phyloP scores from a whole-genome alignment of 176 grass and related monocot genomes.

The Carex cristatella region DNA sequence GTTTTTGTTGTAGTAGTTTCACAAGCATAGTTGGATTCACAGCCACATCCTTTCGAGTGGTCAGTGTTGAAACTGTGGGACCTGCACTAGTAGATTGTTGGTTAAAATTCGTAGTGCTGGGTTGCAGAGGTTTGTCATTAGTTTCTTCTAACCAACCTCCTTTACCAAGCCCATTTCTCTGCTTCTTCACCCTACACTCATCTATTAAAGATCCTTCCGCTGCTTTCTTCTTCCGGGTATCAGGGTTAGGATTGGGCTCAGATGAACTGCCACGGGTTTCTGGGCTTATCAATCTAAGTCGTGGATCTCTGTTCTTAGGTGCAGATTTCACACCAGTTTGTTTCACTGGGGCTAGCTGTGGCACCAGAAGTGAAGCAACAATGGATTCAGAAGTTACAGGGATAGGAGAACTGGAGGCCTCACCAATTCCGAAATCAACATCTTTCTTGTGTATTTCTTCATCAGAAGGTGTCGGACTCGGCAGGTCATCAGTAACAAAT shows the following conservation, averaged over 20 bases:
- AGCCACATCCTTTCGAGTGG: slow-evolving; percentile 67
- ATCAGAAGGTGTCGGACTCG: slow-evolving; percentile 89
- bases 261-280: slow-evolving; percentile 29
- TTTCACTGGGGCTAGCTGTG: slow-evolving; percentile 25
- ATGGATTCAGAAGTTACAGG: slow-evolving; percentile 22
- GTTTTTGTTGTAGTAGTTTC: slow-evolving; percentile 75
- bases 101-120: slow-evolving; percentile 30
- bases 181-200: slow-evolving; percentile 50
- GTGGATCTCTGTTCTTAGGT: slow-evolving; percentile 75
- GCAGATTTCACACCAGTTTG: slow-evolving; percentile 31
- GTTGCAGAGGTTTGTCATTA: slow-evolving; percentile 24
- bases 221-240: slow-evolving; percentile 43
- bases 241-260: slow-evolving; percentile 34
- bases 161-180: slow-evolving; percentile 37
- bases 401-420: slow-evolving; percentile 58
- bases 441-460: slow-evolving; percentile 37
- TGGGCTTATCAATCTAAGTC: slow-evolving; percentile 62
- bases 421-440: slow-evolving; percentile 35
- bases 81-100: slow-evolving; percentile 27
- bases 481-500: slow-evolving; percentile 60
- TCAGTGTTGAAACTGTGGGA: slow-evolving; percentile 45
- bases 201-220: slow-evolving; percentile 33
- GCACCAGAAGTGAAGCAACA: slow-evolving; percentile 29
- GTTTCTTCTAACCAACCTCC: slow-evolving; percentile 42
- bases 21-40: slow-evolving; percentile 66